phyloP scores from a whole-genome alignment of 306 rosid genomes.

The Sicyos baderoa region DNA sequence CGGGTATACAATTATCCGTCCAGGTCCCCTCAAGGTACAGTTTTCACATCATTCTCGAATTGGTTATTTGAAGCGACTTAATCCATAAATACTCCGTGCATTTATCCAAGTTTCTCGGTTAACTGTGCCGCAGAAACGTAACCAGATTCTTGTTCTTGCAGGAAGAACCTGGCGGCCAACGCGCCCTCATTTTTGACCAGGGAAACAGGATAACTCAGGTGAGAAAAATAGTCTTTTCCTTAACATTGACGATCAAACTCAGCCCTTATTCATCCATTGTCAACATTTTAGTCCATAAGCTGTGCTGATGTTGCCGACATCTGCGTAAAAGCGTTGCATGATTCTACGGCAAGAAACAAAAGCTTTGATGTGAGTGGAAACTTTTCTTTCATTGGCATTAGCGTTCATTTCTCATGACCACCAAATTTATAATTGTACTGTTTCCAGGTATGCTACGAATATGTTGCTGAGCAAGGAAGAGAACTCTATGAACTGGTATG shows the following conservation, averaged over 20 bases:
- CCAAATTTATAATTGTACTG: neutral
- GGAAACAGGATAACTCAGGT: conserved; percentile 97
- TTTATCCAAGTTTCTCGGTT: neutral
- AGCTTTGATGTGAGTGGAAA: conserved; percentile 77
- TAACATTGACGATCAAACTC: neutral
- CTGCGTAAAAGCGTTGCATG: conserved; percentile 94
- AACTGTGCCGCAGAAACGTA: neutral
- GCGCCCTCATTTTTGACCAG: conserved; percentile 87
- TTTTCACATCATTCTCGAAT: conserved; percentile 12
- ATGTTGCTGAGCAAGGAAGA: conserved; percentile 73
- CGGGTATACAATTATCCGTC: conserved; percentile 90
- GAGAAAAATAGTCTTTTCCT: conserved; percentile 15
- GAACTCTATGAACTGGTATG: conserved; percentile 96
- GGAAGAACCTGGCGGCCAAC: conserved; percentile 99
- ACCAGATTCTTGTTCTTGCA: conserved; percentile 23
- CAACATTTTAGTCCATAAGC: conserved; percentile 67
- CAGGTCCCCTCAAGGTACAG: conserved; percentile 83
- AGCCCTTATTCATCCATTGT: neutral
- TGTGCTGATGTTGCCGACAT: conserved; percentile 99
- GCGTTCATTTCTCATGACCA: conserved; percentile 2
- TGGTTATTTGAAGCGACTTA: neutral
- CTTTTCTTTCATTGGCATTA: neutral
- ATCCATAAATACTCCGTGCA: neutral
- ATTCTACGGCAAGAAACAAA: conserved; percentile 89
- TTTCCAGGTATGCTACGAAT: conserved; percentile 81